A percentile compares a stretch with the other conserved stretches of the same genome.
Conservation (phyloP, 2,329 filamentous ascomycete genomes). For the Parastagonospora avenae region DNA sequence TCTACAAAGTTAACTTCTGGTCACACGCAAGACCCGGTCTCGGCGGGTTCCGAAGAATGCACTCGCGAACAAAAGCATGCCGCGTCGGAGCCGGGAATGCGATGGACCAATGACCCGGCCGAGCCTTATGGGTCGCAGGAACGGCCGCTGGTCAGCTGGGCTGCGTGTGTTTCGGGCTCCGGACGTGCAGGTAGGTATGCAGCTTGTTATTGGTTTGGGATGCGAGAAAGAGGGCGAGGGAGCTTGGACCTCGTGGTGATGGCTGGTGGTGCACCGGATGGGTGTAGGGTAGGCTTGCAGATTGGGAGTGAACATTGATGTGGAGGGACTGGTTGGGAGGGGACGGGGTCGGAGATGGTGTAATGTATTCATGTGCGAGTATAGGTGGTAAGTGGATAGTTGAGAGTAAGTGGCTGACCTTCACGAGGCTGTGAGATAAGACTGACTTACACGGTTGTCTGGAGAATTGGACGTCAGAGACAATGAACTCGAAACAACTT, state of each 20-base stretch:
- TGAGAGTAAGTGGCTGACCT: too few species aligned
- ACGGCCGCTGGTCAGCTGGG: conserved; percentile 15
- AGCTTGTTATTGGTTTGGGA: background rate
- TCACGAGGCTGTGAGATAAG: too few species aligned
- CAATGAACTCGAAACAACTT: too few species aligned
- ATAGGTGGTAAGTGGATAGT: too few species aligned
- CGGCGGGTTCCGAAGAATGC: conserved; percentile 6
- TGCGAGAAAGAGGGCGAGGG: background rate
- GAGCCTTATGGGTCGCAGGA: conserved; percentile 8
- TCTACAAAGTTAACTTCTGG: background rate
- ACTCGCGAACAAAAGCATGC: conserved; percentile 8
- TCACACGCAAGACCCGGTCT: conserved; percentile 7
- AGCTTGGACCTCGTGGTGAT: background rate
- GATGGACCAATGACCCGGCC: conserved; percentile 8
- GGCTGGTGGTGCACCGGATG: background rate
- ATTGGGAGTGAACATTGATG: too few species aligned
- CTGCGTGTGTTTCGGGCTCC: background rate
- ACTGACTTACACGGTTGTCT: too few species aligned
- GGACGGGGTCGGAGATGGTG: too few species aligned
- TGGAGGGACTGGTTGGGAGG: too few species aligned
- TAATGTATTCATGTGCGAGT: too few species aligned
- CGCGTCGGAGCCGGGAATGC: conserved; percentile 12
- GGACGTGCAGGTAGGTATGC: background rate
- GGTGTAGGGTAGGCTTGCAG: too few species aligned
- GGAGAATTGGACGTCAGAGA: too few species aligned